Base-by-base conservation (phyloP, 108 stramenopile genomes). In the Skeletonema tropicum region DNA sequence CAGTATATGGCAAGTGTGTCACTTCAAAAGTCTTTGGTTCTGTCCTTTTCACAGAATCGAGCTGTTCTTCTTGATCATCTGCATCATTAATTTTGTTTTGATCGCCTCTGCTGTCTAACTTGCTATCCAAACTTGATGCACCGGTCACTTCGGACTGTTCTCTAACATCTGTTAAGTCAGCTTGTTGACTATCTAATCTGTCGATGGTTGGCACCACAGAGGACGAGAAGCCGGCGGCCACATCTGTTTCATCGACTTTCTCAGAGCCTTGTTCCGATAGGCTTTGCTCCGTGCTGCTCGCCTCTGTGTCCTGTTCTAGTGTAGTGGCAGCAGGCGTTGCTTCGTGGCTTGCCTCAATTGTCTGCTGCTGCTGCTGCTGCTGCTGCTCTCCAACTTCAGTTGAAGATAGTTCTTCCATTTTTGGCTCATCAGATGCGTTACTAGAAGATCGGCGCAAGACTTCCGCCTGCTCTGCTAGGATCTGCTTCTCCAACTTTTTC, bases 1-100 rank as follows among this genome's bases (percentile, higher is more conserved):
- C 80, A 4, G 80, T 74, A 42, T 60, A 81, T 14, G 80, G 80
- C 52, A 81, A 60, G 58, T 81, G 71, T 21, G 67, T 49, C 2
- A 73, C 73, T 9, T 52, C 66, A 66, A 81, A 81, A 33, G 73
- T 80, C 55, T 74, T 80, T 3, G 65, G 57, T 1, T 60, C 70
- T 64, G 64, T 64, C 19, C 64, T 72, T 5, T 4, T 31, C 14
- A 52, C 19, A 23, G 10, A 15, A 23, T 55, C 15, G 1, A 21
- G 0, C 52, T 55, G 52, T 9, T 55, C 52, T 55, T 25, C 15
- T 45, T 45, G 42, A 5, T n/a, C 7, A n/a, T 23, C 52, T 49
- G 48, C 19, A 19, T 17, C 48, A 49, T 7, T 19, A 19, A 21
- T 49, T 21, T 1, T 5, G 3, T 21, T 6, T 17, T 23, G 48